A percentile compares a stretch with the other conserved stretches of the same genome.
phyloP scores from a whole-genome alignment of 495 filamentous ascomycete species.

The Thermochaetoides thermophila region DNA sequence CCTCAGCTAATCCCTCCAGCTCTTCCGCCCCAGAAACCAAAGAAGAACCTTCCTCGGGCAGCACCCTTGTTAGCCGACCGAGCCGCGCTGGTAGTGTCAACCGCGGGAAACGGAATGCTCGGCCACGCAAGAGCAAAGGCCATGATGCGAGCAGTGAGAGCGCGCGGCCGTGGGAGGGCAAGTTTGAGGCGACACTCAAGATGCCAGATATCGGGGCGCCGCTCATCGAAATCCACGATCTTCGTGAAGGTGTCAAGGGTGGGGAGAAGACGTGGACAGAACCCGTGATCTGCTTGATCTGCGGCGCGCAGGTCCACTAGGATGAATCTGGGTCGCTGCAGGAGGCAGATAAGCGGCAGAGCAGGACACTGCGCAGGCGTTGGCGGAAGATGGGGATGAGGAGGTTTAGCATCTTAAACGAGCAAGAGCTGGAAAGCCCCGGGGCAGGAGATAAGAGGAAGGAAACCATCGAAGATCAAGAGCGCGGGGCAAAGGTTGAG shows the following conservation, averaged over 20 bases:
- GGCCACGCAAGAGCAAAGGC: constrained; percentile 12
- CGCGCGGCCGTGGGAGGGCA: constrained; percentile 26
- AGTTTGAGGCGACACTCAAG: constrained; percentile 26
- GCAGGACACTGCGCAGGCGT: not conserved
- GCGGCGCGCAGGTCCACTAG: constrained; percentile 24
- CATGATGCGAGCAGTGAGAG: constrained; percentile 12
- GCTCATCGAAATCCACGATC: constrained; percentile 27
- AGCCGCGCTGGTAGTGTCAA: too few species aligned
- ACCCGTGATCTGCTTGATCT: constrained; percentile 28
- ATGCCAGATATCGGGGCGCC: constrained; percentile 19
- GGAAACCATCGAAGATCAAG: too few species aligned
- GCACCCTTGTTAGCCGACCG: constrained; percentile 2
- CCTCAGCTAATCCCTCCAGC: constrained; percentile 2
- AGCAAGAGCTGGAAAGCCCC: too few species aligned
- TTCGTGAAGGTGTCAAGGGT: constrained; percentile 24
- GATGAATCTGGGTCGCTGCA: constrained; percentile 1
- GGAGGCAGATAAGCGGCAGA: not conserved
- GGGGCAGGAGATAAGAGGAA: too few species aligned
- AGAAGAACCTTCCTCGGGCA: constrained; percentile 4
- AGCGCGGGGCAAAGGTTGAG: too few species aligned
- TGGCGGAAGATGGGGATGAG: not conserved
- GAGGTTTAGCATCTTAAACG: not conserved
- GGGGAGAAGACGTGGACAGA: constrained; percentile 35
- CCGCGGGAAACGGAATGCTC: too few species aligned
- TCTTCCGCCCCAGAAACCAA: constrained; percentile 2